A percentile compares a stretch with the other conserved stretches of the same genome.
These are phyloP conservation scores for Camelina sativa DNA, from an alignment of 345 rosid genomes.

Conservation along the genomic window DNA sequence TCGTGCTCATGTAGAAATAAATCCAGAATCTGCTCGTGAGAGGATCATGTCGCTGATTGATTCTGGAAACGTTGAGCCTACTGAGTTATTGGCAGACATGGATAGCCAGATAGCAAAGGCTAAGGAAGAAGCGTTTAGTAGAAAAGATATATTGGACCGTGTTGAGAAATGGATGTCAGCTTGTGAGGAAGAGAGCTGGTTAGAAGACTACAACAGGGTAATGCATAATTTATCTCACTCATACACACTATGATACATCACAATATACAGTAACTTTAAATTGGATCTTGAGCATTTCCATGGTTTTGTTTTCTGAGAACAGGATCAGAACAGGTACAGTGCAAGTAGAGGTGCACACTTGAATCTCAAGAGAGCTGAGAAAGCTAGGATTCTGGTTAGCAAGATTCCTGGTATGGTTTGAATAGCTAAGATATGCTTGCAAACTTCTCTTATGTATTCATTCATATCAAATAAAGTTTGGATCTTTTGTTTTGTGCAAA, in stretches of 20 bases:
- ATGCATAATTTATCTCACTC: not conserved
- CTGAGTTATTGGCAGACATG: slow-evolving; percentile 92
- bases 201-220: slow-evolving; percentile 97
- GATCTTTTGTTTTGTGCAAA: slow-evolving; percentile 39
- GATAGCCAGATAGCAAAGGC: slow-evolving; percentile 89
- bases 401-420: slow-evolving; percentile 84
- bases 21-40: slow-evolving; percentile 85
- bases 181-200: slow-evolving; percentile 99
- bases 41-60: slow-evolving; percentile 82
- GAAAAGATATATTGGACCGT: slow-evolving; percentile 94
- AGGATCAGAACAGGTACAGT: slow-evolving; percentile 98
- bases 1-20: slow-evolving; percentile 78
- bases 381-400: slow-evolving; percentile 88
- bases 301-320: slow-evolving; percentile 42
- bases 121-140: slow-evolving; percentile 86
- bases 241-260: slow-evolving; percentile 9
- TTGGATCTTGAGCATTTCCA: slow-evolving; percentile 10
- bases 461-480: slow-evolving; percentile 8
- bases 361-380: slow-evolving; percentile 99
- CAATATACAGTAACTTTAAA: not conserved
- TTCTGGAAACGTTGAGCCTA: slow-evolving; percentile 89
- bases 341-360: slow-evolving; percentile 98
- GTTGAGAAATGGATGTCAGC: slow-evolving; percentile 99
- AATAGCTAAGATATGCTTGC: not conserved
- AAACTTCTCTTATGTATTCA: slow-evolving; percentile 1